These are phyloP conservation scores for Phytophthora ohioensis DNA, from an alignment of 352 stramenopile species.

Conservation along the genomic window DNA sequence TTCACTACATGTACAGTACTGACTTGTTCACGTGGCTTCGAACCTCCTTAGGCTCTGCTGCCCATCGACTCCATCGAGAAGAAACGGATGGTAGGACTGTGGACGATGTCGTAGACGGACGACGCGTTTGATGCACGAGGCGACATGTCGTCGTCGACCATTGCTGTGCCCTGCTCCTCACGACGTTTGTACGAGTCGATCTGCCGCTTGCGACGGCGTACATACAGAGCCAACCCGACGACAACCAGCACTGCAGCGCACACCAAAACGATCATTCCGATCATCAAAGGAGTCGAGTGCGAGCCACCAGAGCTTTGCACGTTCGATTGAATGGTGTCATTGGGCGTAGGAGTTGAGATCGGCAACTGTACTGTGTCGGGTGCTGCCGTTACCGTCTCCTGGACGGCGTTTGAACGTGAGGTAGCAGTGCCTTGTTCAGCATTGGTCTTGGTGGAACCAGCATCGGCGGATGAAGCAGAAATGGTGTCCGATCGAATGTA, in stretches of 20 bases:
- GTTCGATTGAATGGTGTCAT: conserved; percentile 11
- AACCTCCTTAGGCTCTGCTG: conserved; percentile 10
- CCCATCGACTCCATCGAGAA: conserved; percentile 13
- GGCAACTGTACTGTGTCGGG: conserved; percentile 2
- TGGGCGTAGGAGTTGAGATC: background rate
- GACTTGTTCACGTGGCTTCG: too few species aligned
- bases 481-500: background rate
- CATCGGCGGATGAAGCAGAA: background rate
- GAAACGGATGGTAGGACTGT: conserved; percentile 23
- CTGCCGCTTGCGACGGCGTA: conserved; percentile 24
- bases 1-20: background rate
- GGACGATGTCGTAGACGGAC: conserved; percentile 13
- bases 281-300: conserved; percentile 21
- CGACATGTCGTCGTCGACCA: conserved; percentile 17
- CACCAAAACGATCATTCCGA: conserved; percentile 23
- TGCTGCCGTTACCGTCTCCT: conserved; percentile 10
- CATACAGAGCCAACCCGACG: conserved; percentile 28
- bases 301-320: conserved; percentile 20
- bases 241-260: conserved; percentile 16
- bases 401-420: background rate
- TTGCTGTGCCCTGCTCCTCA: conserved; percentile 21
- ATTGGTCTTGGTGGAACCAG: background rate
- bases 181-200: conserved; percentile 28
- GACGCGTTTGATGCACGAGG: conserved; percentile 11
- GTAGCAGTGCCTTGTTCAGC: background rate